Evolutionary conservation across 176 grass and related monocot genomes (phyloP), one percentile per base, ranked within the genome.

Genomic region (Zea luxurians): DNA sequence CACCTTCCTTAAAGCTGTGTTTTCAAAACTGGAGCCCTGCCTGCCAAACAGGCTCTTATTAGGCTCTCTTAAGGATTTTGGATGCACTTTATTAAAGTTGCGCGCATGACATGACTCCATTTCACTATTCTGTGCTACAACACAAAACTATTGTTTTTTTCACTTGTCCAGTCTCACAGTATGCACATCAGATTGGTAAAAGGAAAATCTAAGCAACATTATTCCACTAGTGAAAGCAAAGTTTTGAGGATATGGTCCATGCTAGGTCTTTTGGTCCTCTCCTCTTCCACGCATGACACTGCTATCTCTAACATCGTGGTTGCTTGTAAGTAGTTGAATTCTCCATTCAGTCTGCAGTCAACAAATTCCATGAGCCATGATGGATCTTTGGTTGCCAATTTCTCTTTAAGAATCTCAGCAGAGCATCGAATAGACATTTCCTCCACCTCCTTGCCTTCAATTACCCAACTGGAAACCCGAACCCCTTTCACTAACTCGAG

Each of bases 401-500:
- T 89, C 38, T 86, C 80, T 52, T 54, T 91, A 6, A 83, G 49
- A 36, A 21, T 70, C 1, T 66, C 7, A 10, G 52, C 40, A 1
- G 53, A 83, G 61, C 13, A 10, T 70, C 17, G 15, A 65, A 64
- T 47, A 34, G 38, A 35, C 83, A 87, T 77, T 35, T 78, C 80
- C 0, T 37, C 49, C 50, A 64, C 82, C 69, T 64, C 50, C 47
- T 83, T 41, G 0, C 37, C 48, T 44, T 89, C 73, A 46, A 66
- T 43, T 0, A 47, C 20, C 83, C 53, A 80, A 62, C 57, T 55
- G 37, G 78, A 96, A 70, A 90, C 71, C 37, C 62, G 52, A 36
- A 52, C 10, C 18, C 92, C 89, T 16, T 61, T 82, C 16, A 91
- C 74, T 42, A 91, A 75, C 46, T 95, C 83, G 15, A 95, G 70